A percentile compares a stretch with the other conserved stretches of the same genome.
phyloP scores from a whole-genome alignment of 345 rosid genomes.

The Aurinia saxatilis region DNA sequence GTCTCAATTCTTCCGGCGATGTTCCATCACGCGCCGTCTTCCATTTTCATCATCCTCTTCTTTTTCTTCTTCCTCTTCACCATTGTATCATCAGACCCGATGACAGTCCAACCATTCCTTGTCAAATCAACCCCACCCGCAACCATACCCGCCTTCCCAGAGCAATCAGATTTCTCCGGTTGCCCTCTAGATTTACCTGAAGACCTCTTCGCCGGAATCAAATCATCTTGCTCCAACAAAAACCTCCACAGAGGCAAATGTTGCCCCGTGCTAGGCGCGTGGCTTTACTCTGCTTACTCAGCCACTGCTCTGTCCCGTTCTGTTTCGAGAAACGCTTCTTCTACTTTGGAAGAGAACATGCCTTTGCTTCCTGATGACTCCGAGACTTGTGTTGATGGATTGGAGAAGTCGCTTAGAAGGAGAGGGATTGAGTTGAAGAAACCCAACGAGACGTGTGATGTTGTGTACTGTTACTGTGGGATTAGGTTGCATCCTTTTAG shows the following conservation, averaged over 20 bases:
- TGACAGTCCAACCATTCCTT: slow-evolving; percentile 37
- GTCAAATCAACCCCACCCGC: slow-evolving; percentile 47
- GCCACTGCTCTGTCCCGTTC: slow-evolving; percentile 50
- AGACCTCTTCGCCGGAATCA: slow-evolving; percentile 56
- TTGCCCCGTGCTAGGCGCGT: slow-evolving; percentile 87
- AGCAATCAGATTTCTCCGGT: slow-evolving; percentile 59
- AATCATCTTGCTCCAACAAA: slow-evolving; percentile 42
- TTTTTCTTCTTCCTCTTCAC: slow-evolving; percentile 20
- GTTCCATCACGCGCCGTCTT: slow-evolving; percentile 34
- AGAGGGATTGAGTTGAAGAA: slow-evolving; percentile 53
- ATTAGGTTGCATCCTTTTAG: slow-evolving; percentile 70
- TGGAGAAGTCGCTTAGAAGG: slow-evolving; percentile 57
- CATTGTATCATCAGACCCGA: slow-evolving; percentile 25
- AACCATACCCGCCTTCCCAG: slow-evolving; percentile 92
- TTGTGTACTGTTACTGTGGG: slow-evolving; percentile 83
- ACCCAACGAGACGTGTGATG: slow-evolving; percentile 82
- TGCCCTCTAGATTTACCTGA: slow-evolving; percentile 71
- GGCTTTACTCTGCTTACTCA: slow-evolving; percentile 86
- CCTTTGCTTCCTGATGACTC: slow-evolving; percentile 93
- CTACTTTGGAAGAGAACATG: slow-evolving; percentile 43
- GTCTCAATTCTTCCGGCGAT: slow-evolving; percentile 22
- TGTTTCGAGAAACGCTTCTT: slow-evolving; percentile 11
- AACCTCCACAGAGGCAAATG: slow-evolving; percentile 55
- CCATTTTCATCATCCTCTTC: slow-evolving; percentile 14
- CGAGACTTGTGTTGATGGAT: slow-evolving; percentile 80